These are phyloP conservation scores for Draba incana DNA, from an alignment of 345 rosid genomes.

Conservation along the genomic window DNA sequence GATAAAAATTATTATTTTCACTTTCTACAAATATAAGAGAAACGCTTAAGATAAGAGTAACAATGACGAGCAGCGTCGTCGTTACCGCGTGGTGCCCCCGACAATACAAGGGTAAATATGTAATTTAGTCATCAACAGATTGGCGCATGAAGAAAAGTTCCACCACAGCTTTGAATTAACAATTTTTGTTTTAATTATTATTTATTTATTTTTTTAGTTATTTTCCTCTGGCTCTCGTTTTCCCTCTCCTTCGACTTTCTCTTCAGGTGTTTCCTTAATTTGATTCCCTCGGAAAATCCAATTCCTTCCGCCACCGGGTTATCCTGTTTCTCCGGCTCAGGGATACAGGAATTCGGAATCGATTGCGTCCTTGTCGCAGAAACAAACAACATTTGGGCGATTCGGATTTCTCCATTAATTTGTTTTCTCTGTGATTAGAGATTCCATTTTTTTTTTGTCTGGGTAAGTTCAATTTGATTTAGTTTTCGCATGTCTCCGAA, in stretches of 20 bases:
- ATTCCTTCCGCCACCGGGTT: neutral
- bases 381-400: neutral
- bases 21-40: too few species aligned
- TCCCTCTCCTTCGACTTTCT: constrained; percentile 21
- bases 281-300: neutral
- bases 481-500: too few species aligned
- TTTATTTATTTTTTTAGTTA: neutral
- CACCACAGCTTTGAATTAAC: neutral
- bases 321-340: neutral
- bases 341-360: neutral
- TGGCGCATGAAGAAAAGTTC: constrained; percentile 18
- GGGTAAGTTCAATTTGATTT: neutral
- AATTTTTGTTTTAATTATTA: neutral
- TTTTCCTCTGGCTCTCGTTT: constrained; percentile 8
- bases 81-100: constrained; percentile 9
- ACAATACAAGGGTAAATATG: neutral
- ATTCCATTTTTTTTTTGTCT: neutral
- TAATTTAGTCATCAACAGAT: neutral
- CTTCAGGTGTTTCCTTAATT: neutral
- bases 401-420: constrained; percentile 1
- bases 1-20: too few species aligned
- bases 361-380: too few species aligned
- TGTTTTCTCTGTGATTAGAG: neutral
- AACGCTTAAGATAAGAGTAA: too few species aligned
- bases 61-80: neutral